Evolutionary conservation across 2,329 filamentous ascomycete genomes (phyloP).

Genomic region (Microdochium paspali): DNA sequence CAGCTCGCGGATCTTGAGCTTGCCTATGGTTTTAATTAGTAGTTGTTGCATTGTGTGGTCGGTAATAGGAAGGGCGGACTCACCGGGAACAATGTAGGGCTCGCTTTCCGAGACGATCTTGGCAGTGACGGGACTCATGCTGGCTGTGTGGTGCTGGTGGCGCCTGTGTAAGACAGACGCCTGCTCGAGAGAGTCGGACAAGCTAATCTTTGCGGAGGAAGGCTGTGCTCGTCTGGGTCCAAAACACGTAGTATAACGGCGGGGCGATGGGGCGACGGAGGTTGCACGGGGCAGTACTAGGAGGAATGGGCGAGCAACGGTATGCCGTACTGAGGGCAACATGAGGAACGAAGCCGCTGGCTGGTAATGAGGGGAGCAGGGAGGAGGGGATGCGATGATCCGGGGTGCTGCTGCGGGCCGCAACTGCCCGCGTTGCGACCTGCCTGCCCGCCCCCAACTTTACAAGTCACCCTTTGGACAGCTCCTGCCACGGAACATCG

Average conservation of each 20-base stretch:
- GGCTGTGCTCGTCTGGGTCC: neutral
- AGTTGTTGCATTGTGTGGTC: constrained; percentile 11
- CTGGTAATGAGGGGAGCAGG: too few species aligned
- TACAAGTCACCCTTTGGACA: too few species aligned
- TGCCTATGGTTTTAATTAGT: constrained; percentile 39
- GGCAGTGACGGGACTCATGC: neutral
- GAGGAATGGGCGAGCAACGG: too few species aligned
- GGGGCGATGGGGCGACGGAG: neutral
- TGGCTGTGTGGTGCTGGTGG: neutral
- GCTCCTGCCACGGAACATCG: too few species aligned
- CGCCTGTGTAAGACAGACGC: neutral
- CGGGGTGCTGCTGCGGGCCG: too few species aligned
- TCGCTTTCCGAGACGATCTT: constrained; percentile 23
- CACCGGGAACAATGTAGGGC: constrained; percentile 28
- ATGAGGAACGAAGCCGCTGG: too few species aligned
- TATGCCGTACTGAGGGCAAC: too few species aligned
- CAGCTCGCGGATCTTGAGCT: constrained; percentile 67
- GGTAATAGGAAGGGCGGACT: constrained; percentile 2
- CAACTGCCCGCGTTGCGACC: too few species aligned
- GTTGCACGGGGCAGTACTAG: too few species aligned
- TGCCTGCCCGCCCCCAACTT: too few species aligned
- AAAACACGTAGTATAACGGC: neutral
- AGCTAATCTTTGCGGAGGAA: neutral
- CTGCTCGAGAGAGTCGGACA: neutral
- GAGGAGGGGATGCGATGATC: too few species aligned